Evolutionary conservation across 768 basidiomycete species (phyloP), one percentile per base, ranked within the genome.

Genomic region (Clavaria fumosa): DNA sequence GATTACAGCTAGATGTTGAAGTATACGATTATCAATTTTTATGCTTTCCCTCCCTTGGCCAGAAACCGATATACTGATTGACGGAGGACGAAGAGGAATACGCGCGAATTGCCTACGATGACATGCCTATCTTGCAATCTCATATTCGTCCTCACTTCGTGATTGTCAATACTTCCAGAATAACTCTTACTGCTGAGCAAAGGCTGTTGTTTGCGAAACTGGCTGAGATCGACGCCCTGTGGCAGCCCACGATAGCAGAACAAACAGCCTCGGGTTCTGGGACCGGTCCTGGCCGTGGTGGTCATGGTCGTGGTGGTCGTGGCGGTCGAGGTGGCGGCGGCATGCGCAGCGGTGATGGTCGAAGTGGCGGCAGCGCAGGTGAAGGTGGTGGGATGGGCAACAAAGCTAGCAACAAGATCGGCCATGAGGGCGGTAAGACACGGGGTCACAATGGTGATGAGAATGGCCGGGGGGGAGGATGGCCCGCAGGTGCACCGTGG

Each of bases 81-180:
- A 39, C 38, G 7, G 20, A 31, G 12, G 15, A 28, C 37, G n/a
- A 30, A n/a, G 23, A 28, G 10, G 38, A 39, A 17, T 39, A 31
- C 30, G 23, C 10, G 19, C 12, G 22, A 31, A 31, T 32, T 6
- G 5, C 38, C 28, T 20, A 31, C 22, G 27, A 31, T 20, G 17
- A 32, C 9, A 31, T 39, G 27, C 38, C 38, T 17, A 3, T 39
- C 7, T 22, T 39, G 7, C 14, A 31, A 31, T 32, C 27, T 20
- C 28, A 31, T 21, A 12, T 21, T 21, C 38, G 33, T 31, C 38
- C 38, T 31, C 33, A 31, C 20, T 31, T 39, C 11, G 28, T 31
- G n/a, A 39, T 39, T 32, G n/a, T 14, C 14, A 39, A 39, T 20
- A 31, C 38, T 39, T 39, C n/a, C 28, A 17, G 21, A 31, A 2